Evolutionary conservation across 345 rosid genomes (phyloP).

Genomic region (Turritis glabra): DNA sequence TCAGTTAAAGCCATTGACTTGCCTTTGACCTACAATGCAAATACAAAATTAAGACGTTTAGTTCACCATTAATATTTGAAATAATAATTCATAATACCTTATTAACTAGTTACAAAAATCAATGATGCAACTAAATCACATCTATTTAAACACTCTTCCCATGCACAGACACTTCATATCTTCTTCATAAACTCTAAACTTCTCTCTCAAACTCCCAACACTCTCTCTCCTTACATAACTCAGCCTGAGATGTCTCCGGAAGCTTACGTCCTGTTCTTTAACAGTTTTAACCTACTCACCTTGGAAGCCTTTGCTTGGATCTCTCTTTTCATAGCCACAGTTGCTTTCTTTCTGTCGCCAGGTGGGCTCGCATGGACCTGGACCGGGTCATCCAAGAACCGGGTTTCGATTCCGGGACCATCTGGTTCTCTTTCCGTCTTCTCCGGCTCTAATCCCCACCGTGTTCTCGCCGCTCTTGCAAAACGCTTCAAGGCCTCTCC

Average conservation of each 20-base stretch:
- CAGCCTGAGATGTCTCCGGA: slow-evolving; percentile 43
- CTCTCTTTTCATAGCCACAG: slow-evolving; percentile 38
- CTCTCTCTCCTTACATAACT: background rate
- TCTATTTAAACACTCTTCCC: slow-evolving; percentile 41
- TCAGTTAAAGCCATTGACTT: background rate
- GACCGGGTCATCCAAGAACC: slow-evolving; percentile 27
- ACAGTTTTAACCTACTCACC: slow-evolving; percentile 18
- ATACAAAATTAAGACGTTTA: slow-evolving; percentile 14
- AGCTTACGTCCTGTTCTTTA: slow-evolving; percentile 24
- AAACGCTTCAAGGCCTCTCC: slow-evolving; percentile 39
- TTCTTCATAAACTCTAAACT: slow-evolving; percentile 12
- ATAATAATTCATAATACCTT: background rate
- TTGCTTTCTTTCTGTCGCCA: slow-evolving; percentile 49
- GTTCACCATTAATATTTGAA: background rate
- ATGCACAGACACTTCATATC: slow-evolving; percentile 24
- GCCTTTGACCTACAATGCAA: slow-evolving; percentile 9
- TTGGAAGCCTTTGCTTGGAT: slow-evolving; percentile 41
- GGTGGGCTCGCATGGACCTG: slow-evolving; percentile 76
- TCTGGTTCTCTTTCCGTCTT: slow-evolving; percentile 49
- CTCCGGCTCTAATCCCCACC: slow-evolving; percentile 53
- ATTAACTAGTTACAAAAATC: background rate
- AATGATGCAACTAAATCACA: background rate
- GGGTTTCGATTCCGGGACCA: slow-evolving; percentile 59
- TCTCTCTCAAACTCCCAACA: background rate
- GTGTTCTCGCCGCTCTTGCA: slow-evolving; percentile 54